Evolutionary conservation across 2,329 filamentous ascomycete genomes (phyloP).

Genomic region (Pseudogymnoascus sp.): DNA sequence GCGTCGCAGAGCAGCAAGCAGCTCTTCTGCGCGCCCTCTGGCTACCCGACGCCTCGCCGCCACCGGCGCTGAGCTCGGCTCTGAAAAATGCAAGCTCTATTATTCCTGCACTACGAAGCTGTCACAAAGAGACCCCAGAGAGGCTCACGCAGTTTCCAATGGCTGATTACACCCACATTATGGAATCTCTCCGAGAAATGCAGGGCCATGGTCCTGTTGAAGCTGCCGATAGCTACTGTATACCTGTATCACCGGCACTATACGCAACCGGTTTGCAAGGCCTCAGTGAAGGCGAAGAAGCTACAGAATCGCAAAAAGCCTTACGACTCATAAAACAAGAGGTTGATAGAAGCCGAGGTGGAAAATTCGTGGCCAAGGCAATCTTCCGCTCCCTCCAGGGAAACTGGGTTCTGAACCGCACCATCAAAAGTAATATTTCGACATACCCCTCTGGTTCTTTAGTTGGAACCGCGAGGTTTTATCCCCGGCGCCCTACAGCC

Average conservation of each 20-base stretch:
- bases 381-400: constrained; percentile 67
- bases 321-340: neutral
- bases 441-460: constrained; percentile 59
- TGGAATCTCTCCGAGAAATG: constrained; percentile 61
- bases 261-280: neutral
- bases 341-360: constrained; percentile 27
- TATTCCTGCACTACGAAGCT: constrained; percentile 21
- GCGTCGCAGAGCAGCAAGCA: constrained; percentile 81
- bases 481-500: constrained; percentile 52
- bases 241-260: constrained; percentile 31
- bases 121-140: constrained; percentile 29
- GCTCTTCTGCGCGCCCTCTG: constrained; percentile 59
- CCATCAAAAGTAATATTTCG: constrained; percentile 45
- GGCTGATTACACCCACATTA: constrained; percentile 71
- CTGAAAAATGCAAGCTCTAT: constrained; percentile 9
- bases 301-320: neutral
- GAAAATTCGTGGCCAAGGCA: constrained; percentile 53
- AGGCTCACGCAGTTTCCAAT: constrained; percentile 67
- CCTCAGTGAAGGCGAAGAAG: neutral
- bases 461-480: constrained; percentile 57
- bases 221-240: constrained; percentile 21
- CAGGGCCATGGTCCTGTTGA: constrained; percentile 42
- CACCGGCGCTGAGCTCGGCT: neutral
- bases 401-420: constrained; percentile 56
- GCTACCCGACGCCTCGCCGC: constrained; percentile 27